Percentiles rank a stretch among this genome's conserved stretches.
Evolutionary conservation across 2,329 filamentous ascomycete species (phyloP).

Genomic region (Diaporthe citrichinensis): DNA sequence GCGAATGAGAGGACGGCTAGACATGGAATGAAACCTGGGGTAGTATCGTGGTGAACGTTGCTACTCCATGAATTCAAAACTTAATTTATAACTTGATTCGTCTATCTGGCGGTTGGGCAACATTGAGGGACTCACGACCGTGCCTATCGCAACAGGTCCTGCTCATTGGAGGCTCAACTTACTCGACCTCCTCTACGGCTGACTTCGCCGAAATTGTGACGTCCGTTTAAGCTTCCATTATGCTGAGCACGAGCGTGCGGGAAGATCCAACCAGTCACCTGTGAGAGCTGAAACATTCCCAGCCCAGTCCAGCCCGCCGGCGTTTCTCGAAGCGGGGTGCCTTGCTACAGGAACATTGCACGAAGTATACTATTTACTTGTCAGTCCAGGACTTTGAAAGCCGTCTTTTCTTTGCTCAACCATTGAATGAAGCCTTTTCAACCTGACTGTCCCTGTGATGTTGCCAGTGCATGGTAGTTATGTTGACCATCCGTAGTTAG

Average conservation of each 20-base stretch:
- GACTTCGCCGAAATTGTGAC: not conserved
- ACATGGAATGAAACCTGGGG: constrained; percentile 16
- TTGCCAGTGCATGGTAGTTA: too few species aligned
- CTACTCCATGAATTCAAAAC: not conserved
- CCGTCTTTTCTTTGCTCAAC: fast-evolving
- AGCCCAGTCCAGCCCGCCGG: not conserved
- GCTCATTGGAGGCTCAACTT: constrained; percentile 10
- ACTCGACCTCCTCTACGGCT: constrained; percentile 8
- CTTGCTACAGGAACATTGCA: not conserved
- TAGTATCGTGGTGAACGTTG: not conserved
- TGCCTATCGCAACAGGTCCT: constrained; percentile 1
- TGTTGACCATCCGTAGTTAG: too few species aligned
- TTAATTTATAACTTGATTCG: not conserved
- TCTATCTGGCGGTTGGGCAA: not conserved
- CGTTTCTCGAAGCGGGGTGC: not conserved
- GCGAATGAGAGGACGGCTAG: not conserved
- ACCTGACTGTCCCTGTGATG: fast-evolving
- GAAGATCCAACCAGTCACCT: not conserved
- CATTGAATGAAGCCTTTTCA: not conserved
- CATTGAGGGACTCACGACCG: not conserved
- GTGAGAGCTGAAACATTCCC: not conserved
- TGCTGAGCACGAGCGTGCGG: constrained; percentile 1
- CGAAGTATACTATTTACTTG: not conserved
- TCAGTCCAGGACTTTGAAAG: not conserved
- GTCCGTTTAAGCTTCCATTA: not conserved